These are phyloP conservation scores for Akanthomyces lecanii DNA, from an alignment of 2,329 filamentous ascomycete species.

Conservation along the genomic window DNA sequence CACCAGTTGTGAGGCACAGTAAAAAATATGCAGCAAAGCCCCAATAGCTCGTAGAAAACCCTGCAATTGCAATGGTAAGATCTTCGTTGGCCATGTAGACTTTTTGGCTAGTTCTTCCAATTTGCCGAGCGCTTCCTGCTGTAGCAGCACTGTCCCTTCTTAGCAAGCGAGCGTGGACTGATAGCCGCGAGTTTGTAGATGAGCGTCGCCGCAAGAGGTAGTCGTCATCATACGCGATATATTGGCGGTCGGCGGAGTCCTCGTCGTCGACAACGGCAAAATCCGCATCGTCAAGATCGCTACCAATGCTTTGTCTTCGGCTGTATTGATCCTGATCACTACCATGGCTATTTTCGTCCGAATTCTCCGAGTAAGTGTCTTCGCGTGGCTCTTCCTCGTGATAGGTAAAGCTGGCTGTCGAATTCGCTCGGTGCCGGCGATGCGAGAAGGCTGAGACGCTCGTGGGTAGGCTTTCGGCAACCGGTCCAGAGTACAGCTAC, in stretches of 20 bases:
- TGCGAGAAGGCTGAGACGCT: slow-evolving; percentile 90
- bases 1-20: slow-evolving; percentile 68
- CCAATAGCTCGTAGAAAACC: slow-evolving; percentile 72
- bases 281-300: slow-evolving; percentile 38
- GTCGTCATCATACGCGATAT: slow-evolving; percentile 38
- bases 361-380: slow-evolving; percentile 38
- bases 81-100: slow-evolving; percentile 92
- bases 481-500: slow-evolving; percentile 80
- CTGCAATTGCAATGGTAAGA: slow-evolving; percentile 86
- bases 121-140: slow-evolving; percentile 57
- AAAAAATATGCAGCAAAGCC: slow-evolving; percentile 66
- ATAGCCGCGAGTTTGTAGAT: slow-evolving; percentile 55
- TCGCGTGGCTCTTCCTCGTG: slow-evolving; percentile 68
- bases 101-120: slow-evolving; percentile 75
- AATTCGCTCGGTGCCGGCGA: slow-evolving; percentile 74
- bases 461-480: slow-evolving; percentile 93
- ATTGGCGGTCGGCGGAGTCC: slow-evolving; percentile 39
- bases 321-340: slow-evolving; percentile 12
- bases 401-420: slow-evolving; percentile 83
- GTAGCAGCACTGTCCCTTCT: slow-evolving; percentile 68
- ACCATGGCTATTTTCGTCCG: slow-evolving; percentile 20
- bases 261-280: slow-evolving; percentile 38
- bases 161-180: slow-evolving; percentile 61
- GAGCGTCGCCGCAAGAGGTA: slow-evolving; percentile 56
- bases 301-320: slow-evolving; percentile 29